Evolutionary conservation across 1,284 basidiomycete species (phyloP).

Genomic region (Caloboletus firmus): DNA sequence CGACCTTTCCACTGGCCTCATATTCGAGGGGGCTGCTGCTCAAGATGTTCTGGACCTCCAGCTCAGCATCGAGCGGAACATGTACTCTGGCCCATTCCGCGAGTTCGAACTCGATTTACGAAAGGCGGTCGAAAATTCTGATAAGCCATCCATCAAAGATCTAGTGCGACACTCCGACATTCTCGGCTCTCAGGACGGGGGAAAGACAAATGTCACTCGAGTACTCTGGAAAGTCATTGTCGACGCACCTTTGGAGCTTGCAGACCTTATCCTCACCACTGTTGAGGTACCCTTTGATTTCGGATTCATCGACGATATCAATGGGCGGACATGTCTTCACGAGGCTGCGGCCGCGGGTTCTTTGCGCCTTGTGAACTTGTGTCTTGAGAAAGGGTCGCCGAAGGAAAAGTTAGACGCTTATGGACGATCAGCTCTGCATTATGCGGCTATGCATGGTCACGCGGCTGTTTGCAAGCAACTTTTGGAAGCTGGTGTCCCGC

Average conservation of each 20-base stretch:
- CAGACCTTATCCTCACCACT: conserved; percentile 72
- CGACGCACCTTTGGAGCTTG: conserved; percentile 71
- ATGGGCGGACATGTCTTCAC: conserved; percentile 93
- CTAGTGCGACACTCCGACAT: conserved; percentile 73
- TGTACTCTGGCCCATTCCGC: conserved; percentile 70
- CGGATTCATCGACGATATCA: conserved; percentile 94
- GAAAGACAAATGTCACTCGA: conserved; percentile 70
- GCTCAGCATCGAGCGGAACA: conserved; percentile 61
- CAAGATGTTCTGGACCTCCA: conserved; percentile 71
- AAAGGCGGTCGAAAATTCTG: conserved; percentile 66
- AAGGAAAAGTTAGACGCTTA: conserved; percentile 81
- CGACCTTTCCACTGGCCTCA: conserved; percentile 74
- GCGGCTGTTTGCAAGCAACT: conserved; percentile 75
- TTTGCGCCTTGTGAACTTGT: conserved; percentile 78
- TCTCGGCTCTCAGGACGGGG: conserved; percentile 57
- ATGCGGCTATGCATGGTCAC: conserved; percentile 94
- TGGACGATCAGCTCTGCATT: conserved; percentile 92
- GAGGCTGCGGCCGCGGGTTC: conserved; percentile 88
- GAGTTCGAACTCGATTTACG: conserved; percentile 87
- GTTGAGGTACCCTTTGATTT: conserved; percentile 80
- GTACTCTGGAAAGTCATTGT: conserved; percentile 91
- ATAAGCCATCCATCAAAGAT: conserved; percentile 62
- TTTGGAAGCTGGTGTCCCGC: conserved; percentile 65
- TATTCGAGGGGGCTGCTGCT: conserved; percentile 61
- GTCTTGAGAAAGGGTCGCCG: conserved; percentile 72